Evolutionary conservation across 176 grass and related monocot genomes (phyloP), one percentile per base, ranked within the genome.

Genomic region (Aegilops speltoides): DNA sequence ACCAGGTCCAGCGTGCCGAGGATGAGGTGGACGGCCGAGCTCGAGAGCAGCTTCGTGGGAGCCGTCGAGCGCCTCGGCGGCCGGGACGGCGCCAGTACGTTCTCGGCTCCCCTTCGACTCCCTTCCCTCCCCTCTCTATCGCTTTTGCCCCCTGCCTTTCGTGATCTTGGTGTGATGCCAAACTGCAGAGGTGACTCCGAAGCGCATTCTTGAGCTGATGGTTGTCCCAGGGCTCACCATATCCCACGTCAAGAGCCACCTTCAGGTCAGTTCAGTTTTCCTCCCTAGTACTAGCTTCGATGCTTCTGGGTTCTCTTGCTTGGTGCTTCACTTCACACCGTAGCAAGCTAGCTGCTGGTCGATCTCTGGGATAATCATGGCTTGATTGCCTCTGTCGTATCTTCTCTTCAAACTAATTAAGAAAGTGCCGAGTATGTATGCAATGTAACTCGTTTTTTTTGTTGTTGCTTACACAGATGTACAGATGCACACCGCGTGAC

Each of bases 181-280:
- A 13, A 10, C 17, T 84, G 81, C 37, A 99, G 94, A 93, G 34
- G 94, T 92, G 52, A 99, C 94, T 63, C 97, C 97, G 1, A 99
- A 99, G 90, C 94, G 89, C 38, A 95, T 99, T 72, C 93, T 99
- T 3, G 89, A 93, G 87, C 81, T 96, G 66, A 96, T 99, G 97
- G 87, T 75, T 83, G 89, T 94, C 15, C 78, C 64, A 84, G 97
- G 92, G 41, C 89, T 99, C 10, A 96, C 89, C 57, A 94, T 99
- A 88, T 91, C 92, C 76, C 97, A 99, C 78, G 93, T 96, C 31
- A 99, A 99, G 87, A 99, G 94, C 60, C 97, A 99, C 83, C 92
- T 99, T 76, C 97, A 99, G 93, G 97, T 43, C 38, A 17, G 17
- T 52, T 19, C 48, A 52, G 9, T 41, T 24, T 25, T 11, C 25